Base-by-base conservation (phyloP, 257 asterid species). In the Mitragyna speciosa region DNA sequence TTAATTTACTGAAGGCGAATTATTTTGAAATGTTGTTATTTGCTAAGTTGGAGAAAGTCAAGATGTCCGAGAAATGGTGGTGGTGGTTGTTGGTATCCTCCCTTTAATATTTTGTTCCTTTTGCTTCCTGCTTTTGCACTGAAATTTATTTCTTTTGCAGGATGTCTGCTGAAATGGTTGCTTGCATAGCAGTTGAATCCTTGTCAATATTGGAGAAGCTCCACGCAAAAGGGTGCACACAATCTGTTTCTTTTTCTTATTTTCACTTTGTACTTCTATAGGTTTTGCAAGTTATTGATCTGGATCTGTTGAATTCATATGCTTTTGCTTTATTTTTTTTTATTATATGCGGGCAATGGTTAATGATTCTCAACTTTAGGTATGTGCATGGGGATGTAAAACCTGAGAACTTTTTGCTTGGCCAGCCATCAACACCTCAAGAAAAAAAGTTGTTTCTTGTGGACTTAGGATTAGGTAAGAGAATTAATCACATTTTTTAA, bases 311-410 rank as follows among this genome's bases (percentile, higher is more conserved):
- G 58, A 54, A 59, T 68, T 41, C 19, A 31, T 80, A 28, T 20
- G 56, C 11, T 63, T 66, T 79, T 36, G 26, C 59, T 72, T 78
- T 7, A 33, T 24, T 56, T 39, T 26, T 26, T 67, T 64, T 64
- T 30, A 10, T 78, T 82, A 1, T 36, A 36, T n/a, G n/a, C 41
- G 41, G 4, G 67, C 52, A 59, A 72, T 58, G 48, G 49, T 74
- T 43, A 12, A 64, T 31, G 49, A 5, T 67, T 66, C 36, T 70
- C 61, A 22, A 30, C 36, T 28, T 36, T 54, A 87, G 90, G 77
- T 87, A 85, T 59, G 89, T 87, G 78, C 90, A 87, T 36, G 90
- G 90, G 75, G 90, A 87, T 75, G 90, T 87, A 68, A 87, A 87
- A 82, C 90, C 90, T 17, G 90, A 87, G 82, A 85, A 87, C 82